Base-by-base conservation (phyloP, 2,329 filamentous ascomycete species). In the Stagonosporopsis vannaccii region DNA sequence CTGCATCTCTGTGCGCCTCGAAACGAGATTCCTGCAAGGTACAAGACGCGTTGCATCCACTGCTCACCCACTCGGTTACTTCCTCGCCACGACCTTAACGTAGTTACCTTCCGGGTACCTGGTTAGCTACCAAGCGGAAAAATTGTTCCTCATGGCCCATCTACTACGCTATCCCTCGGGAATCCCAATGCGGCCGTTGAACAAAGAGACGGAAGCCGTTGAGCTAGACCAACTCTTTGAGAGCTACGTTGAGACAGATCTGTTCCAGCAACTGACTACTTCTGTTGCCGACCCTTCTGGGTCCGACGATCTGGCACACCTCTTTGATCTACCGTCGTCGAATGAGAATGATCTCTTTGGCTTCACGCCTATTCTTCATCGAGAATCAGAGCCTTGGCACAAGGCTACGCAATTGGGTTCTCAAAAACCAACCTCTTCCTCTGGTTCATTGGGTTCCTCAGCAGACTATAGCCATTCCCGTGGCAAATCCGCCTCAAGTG, bases 151-250 rank as follows among this genome's bases (percentile, higher is more conserved):
- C 54, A 71, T 72, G 66, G 55, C 68, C 40, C 69, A 65, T 56
- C 49, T 72, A 62, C 61, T 71, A 51, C 66, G 58, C 51, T 63
- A 61, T 48, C 60, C 61, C 41, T 52, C 65, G 45, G 62, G 66
- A 42, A 54, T 71, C 73, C 69, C 75, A 55, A 78, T 80, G 69
- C 79, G 78, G 73, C 65, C 80, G 62, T 73, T 79, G 65, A 74
- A 82, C 77, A 85, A 83, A 81, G 78, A 78, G 58, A 73, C 76
- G 67, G 80, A 82, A 53, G 82, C 82, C 77, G 79, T 82, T 63
- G 84, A 86, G 70, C 79, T 84, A 57, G 83, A 84, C 75, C 83
- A 84, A 72, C 79, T 88, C 74, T 87, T 89, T 78, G 84, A 86
- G 67, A 82, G 87, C 71, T 87, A 85, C 70, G 80, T 87, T 72